A percentile compares a stretch with the other conserved stretches of the same genome.
Evolutionary conservation across 192 early-diverging fungal genomes (phyloP).

Genomic region (Spinellus fusiger): DNA sequence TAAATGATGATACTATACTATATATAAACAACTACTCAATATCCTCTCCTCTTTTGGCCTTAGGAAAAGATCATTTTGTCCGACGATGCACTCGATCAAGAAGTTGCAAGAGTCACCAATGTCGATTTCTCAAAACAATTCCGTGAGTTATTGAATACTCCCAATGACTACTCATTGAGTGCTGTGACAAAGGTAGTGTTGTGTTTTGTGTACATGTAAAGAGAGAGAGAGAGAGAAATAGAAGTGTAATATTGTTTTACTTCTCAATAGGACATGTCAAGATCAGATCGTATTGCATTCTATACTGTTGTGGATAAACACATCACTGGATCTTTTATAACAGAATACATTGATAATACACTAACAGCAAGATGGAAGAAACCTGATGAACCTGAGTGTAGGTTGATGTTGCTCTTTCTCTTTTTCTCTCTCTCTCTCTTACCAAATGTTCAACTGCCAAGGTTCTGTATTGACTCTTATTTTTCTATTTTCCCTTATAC

Average conservation of each 20-base stretch:
- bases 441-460: too few relatives aligned
- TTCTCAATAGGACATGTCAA: slow-evolving; percentile 40
- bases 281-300: slow-evolving; percentile 44
- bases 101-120: slow-evolving; percentile 16
- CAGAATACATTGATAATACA: slow-evolving; percentile 36
- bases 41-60: background rate
- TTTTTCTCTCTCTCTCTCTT: too few relatives aligned
- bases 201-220: background rate
- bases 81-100: slow-evolving; percentile 5
- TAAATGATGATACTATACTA: too few relatives aligned
- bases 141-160: slow-evolving; percentile 21
- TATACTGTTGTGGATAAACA: slow-evolving; percentile 47
- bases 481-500: background rate
- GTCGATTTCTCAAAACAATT: slow-evolving; percentile 9
- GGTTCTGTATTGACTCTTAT: background rate
- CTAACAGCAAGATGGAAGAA: slow-evolving; percentile 14
- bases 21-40: background rate
- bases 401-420: too few relatives aligned
- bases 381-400: background rate
- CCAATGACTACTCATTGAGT: slow-evolving; percentile 3
- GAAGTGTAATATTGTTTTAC: background rate
- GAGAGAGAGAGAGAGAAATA: background rate
- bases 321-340: slow-evolving; percentile 43
- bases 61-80: background rate
- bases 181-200: background rate